Base-by-base conservation (phyloP, 2,329 filamentous ascomycete genomes). In the Ilyonectria robusta region DNA sequence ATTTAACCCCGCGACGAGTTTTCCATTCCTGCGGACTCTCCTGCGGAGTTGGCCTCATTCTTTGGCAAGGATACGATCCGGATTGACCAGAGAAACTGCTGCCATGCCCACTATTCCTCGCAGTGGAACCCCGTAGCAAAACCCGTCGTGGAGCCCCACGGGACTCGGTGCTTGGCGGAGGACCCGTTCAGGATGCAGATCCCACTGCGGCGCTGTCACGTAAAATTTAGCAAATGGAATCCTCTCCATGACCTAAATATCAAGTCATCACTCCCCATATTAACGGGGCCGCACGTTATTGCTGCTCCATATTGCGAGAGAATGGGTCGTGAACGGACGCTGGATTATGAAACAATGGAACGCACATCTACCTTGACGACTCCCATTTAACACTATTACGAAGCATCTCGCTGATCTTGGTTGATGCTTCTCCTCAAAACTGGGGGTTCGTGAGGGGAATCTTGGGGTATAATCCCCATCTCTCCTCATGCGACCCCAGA, bases 191-290 rank as follows among this genome's bases (percentile, higher is more conserved):
- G 31, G 40, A 19, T 51, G 21, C 29, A 15, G 51, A 15, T 50
- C 56, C 21, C 44, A 17, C 33, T 21, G 26, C 2, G 50, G 44
- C 35, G 44, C 53, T 23, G 33, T 26, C 26, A 26, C 26, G 51
- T 62, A 58, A 53, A 44, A 62, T 6, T 62, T 62, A 57, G 57
- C 58, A 66, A 66, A 66, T 31, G 4, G 26, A 53, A 51, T 54
- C 51, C 63, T 47, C 58, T 47, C 31, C 13, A 53, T 57, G 19
- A 57, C 44, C 26, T 47, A 57, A 46, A n/a, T 23, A 56, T 57
- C 51, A 61, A 62, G 35, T 35, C 53, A 37, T 26, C 1, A 35
- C 13, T 15, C 37, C 17, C 37, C 11, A 51, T 51, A 33, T 51
- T 21, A 51, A 10, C 17, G 29, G 47, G 47, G 26, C 29, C 17